Percentiles rank a stretch among this genome's conserved stretches.
Conservation (phyloP, 2,329 filamentous ascomycete genomes). For the Penicillium sp. region DNA sequence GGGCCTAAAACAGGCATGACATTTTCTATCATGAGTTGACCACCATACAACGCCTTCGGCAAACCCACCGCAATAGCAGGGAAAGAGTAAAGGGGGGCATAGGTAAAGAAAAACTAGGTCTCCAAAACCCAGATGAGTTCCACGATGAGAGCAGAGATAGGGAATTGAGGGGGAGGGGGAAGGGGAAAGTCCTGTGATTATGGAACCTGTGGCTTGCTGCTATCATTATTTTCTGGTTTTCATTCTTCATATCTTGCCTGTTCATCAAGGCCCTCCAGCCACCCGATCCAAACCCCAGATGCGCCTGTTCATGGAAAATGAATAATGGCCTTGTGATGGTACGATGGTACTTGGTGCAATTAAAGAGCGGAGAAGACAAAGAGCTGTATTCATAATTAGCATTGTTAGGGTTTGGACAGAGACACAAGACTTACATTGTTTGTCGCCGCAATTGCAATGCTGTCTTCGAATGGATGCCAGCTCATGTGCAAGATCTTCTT, state of each 20-base stretch:
- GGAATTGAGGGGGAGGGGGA: conserved; percentile 3
- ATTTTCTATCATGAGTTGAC: conserved; percentile 34
- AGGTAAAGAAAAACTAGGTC: conserved; percentile 13
- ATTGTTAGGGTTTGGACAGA: neutral
- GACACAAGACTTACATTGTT: conserved; percentile 78
- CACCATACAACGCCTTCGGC: conserved; percentile 28
- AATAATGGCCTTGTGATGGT: conserved; percentile 17
- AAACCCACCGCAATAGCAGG: conserved; percentile 18
- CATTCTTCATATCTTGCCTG: conserved; percentile 17
- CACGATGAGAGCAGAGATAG: conserved; percentile 6
- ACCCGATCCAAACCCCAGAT: conserved; percentile 21
- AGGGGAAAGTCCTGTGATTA: conserved; percentile 25
- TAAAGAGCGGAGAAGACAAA: conserved; percentile 77
- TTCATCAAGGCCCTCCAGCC: conserved; percentile 17
- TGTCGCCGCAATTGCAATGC: conserved; percentile 97
- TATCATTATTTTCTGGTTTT: conserved; percentile 24
- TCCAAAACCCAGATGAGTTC: conserved; percentile 6
- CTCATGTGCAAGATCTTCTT: conserved; percentile 99
- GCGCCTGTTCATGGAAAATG: conserved; percentile 25
- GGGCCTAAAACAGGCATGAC: conserved; percentile 22
- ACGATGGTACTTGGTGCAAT: conserved; percentile 14
- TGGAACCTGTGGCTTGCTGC: conserved; percentile 24
- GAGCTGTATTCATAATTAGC: conserved; percentile 50
- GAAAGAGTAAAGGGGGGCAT: conserved; percentile 2
- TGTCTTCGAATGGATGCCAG: conserved; percentile 99